phyloP scores from a whole-genome alignment of 1,139 yeast genomes.

The Zygoascus sp. region DNA sequence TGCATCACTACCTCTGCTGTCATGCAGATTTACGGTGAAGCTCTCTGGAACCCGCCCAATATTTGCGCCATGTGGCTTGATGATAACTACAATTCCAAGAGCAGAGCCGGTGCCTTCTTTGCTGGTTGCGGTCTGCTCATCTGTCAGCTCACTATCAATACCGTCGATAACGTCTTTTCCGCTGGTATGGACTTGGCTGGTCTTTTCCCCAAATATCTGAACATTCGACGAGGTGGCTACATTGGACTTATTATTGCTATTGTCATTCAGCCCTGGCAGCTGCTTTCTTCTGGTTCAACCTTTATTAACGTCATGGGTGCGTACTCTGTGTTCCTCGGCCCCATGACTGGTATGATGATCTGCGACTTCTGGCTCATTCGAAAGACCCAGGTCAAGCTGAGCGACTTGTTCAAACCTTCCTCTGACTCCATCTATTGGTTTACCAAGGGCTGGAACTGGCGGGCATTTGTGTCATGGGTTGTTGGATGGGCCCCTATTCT shows the following conservation, averaged over 20 bases:
- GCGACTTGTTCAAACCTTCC: constrained; percentile 38
- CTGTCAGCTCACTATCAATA: constrained; percentile 46
- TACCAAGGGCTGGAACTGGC: constrained; percentile 40
- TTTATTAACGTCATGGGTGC: constrained; percentile 45
- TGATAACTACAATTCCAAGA: constrained; percentile 13
- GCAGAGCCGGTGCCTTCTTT: constrained; percentile 40
- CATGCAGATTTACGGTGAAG: constrained; percentile 22
- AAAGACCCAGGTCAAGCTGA: constrained; percentile 32
- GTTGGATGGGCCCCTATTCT: constrained; percentile 41
- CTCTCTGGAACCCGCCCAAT: constrained; percentile 22
- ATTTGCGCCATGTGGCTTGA: constrained; percentile 15
- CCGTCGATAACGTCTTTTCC: constrained; percentile 47
- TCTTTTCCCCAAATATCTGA: constrained; percentile 45
- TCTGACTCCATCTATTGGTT: constrained; percentile 39
- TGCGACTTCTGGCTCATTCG: constrained; percentile 42
- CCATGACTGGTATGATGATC: constrained; percentile 43
- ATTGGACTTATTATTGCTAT: constrained; percentile 42
- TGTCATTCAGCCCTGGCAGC: constrained; percentile 48
- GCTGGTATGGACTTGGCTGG: constrained; percentile 52
- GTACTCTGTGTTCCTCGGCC: constrained; percentile 44
- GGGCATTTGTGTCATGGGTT: constrained; percentile 41
- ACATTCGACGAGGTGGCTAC: constrained; percentile 49
- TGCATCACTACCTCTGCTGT: constrained; percentile 27
- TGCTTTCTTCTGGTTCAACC: constrained; percentile 42
- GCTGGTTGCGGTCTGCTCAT: constrained; percentile 42